phyloP scores from a whole-genome alignment of 2,329 filamentous ascomycete species.

The Hymenoscyphus infarciens region DNA sequence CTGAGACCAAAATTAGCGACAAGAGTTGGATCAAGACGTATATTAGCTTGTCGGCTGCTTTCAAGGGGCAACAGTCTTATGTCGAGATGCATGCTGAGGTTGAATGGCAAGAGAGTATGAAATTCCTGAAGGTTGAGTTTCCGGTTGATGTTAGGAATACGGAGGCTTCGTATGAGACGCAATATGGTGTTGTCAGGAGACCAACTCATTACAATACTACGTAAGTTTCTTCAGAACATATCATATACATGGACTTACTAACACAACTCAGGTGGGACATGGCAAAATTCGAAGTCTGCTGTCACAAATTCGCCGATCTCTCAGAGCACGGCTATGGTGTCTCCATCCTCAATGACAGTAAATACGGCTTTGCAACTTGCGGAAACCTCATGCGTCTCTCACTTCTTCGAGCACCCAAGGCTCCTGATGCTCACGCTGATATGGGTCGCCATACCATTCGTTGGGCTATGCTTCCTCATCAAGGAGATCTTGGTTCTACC shows the following conservation, averaged over 20 bases:
- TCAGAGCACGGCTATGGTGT: constrained; percentile 87
- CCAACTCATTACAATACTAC: constrained; percentile 97
- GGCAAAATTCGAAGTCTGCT: constrained; percentile 97
- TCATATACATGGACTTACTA: constrained; percentile 21
- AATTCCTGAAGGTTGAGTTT: constrained; percentile 98
- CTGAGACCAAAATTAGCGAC: constrained; percentile 83
- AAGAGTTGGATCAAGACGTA: constrained; percentile 83
- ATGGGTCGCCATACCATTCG: constrained; percentile 87
- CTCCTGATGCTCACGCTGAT: constrained; percentile 88
- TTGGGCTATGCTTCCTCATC: constrained; percentile 87
- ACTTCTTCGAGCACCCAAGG: constrained; percentile 82
- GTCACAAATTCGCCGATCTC: constrained; percentile 89
- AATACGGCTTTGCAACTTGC: constrained; percentile 90
- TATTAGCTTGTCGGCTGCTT: constrained; percentile 70
- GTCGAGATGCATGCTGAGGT: constrained; percentile 81
- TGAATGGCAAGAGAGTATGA: constrained; percentile 97
- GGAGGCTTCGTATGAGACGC: constrained; percentile 91
- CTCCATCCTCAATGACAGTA: constrained; percentile 89
- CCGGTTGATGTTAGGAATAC: constrained; percentile 88
- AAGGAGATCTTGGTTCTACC: constrained; percentile 63
- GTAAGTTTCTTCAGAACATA: constrained; percentile 38
- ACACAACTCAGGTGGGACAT: constrained; percentile 71
- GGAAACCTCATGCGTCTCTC: constrained; percentile 88
- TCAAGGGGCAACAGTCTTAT: constrained; percentile 62
- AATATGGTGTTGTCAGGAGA: constrained; percentile 82